Conservation (phyloP, 2,329 filamentous ascomycete species). For the Neonectria neomacrospora region DNA sequence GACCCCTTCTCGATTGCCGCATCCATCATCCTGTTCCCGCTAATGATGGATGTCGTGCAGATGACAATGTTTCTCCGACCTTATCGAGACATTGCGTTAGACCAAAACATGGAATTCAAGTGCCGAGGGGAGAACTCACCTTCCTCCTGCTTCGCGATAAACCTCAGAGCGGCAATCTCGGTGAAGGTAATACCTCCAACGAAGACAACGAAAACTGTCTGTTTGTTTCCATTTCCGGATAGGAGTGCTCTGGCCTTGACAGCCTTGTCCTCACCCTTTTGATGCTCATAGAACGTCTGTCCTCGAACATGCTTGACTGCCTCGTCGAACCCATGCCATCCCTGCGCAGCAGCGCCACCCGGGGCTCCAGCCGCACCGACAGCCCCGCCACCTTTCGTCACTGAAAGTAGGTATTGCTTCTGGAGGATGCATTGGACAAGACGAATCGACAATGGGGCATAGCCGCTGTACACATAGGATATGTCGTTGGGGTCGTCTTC, state of each 20-base stretch:
- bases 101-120: background rate
- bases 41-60: slow-evolving; percentile 91
- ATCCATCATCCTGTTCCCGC: slow-evolving; percentile 89
- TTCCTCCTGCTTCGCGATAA: slow-evolving; percentile 87
- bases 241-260: slow-evolving; percentile 86
- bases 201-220: slow-evolving; percentile 96
- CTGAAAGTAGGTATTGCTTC: slow-evolving; percentile 82
- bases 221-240: slow-evolving; percentile 80
- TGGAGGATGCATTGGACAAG: slow-evolving; percentile 93
- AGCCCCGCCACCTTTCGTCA: slow-evolving; percentile 71
- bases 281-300: slow-evolving; percentile 89
- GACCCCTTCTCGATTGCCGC: slow-evolving; percentile 79
- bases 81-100: slow-evolving; percentile 46
- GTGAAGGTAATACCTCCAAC: slow-evolving; percentile 96
- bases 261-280: slow-evolving; percentile 93
- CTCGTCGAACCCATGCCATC: slow-evolving; percentile 95
- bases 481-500: slow-evolving; percentile 95
- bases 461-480: slow-evolving; percentile 97
- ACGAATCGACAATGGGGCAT: slow-evolving; percentile 90
- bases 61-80: slow-evolving; percentile 86
- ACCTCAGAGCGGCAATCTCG: slow-evolving; percentile 92
- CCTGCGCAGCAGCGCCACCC: slow-evolving; percentile 72
- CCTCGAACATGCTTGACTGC: slow-evolving; percentile 87
- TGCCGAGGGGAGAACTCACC: slow-evolving; percentile 54
- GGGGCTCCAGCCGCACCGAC: slow-evolving; percentile 41